These are phyloP conservation scores for Amorphotheca resinae DNA, from an alignment of 495 filamentous ascomycete genomes.

Conservation along the genomic window DNA sequence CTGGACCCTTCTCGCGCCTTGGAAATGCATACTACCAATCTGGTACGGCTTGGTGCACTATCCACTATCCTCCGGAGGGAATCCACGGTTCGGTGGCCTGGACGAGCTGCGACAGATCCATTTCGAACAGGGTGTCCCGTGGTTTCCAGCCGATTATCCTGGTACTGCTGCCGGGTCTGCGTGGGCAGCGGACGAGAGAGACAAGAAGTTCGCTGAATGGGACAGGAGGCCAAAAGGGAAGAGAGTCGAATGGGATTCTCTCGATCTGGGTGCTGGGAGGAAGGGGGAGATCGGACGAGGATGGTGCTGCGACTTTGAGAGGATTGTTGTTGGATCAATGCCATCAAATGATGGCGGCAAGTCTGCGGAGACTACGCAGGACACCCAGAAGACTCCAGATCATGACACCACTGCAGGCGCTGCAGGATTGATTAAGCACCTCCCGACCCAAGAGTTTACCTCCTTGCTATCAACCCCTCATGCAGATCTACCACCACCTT, in stretches of 20 bases:
- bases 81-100: conserved; percentile 71
- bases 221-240: conserved; percentile 72
- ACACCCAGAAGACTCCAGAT: not conserved
- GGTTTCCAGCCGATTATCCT: conserved; percentile 84
- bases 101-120: conserved; percentile 66
- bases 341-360: not conserved
- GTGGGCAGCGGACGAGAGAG: conserved; percentile 60
- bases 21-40: conserved; percentile 77
- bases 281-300: conserved; percentile 79
- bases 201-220: conserved; percentile 54
- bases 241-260: conserved; percentile 57
- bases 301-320: conserved; percentile 81
- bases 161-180: conserved; percentile 67
- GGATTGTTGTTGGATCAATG: conserved; percentile 31
- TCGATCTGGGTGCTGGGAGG: conserved; percentile 59
- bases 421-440: conserved; percentile 24
- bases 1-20: conserved; percentile 82
- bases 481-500: not conserved
- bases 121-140: conserved; percentile 67
- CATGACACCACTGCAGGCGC: not conserved
- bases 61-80: conserved; percentile 66
- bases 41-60: conserved; percentile 86
- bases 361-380: conserved; percentile 1
- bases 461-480: conserved; percentile 15
- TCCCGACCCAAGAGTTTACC: conserved; percentile 17